Percentiles rank a stretch among this genome's conserved stretches.
phyloP scores from a whole-genome alignment of 768 basidiomycete genomes.

The Termitomyces sp. region DNA sequence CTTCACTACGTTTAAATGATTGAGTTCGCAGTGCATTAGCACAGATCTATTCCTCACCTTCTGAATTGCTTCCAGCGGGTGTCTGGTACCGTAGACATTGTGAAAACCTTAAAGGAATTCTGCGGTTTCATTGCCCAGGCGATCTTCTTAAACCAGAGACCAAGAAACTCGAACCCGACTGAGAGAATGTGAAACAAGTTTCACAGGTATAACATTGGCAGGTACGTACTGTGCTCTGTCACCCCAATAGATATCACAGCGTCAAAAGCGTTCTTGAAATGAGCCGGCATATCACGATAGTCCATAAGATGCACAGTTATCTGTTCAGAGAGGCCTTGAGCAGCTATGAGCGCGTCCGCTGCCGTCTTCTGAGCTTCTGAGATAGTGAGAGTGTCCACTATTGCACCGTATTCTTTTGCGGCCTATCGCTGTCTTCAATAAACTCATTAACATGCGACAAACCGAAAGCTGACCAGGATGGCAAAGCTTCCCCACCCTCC shows the following conservation, averaged over 20 bases:
- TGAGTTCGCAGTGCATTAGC: background rate
- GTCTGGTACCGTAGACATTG: conserved; percentile 10
- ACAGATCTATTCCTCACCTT: background rate
- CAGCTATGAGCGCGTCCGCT: conserved; percentile 54
- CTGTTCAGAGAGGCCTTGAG: conserved; percentile 41
- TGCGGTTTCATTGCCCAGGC: conserved; percentile 10
- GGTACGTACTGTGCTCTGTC: conserved; percentile 29
- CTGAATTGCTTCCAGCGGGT: conserved; percentile 9
- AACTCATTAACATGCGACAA: background rate
- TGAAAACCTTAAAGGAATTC: conserved; percentile 10
- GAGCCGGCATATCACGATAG: conserved; percentile 53
- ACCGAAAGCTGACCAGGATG: background rate
- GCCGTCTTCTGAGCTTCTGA: conserved; percentile 60
- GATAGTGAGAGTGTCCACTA: conserved; percentile 64
- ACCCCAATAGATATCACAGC: conserved; percentile 48
- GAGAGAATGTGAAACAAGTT: background rate
- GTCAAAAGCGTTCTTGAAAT: conserved; percentile 54
- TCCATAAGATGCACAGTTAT: conserved; percentile 66
- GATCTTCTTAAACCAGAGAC: conserved; percentile 7
- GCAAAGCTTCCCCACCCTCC: conserved; percentile 10
- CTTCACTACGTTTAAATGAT: background rate
- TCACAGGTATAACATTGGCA: background rate
- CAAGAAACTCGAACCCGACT: conserved; percentile 6
- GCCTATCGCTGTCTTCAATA: conserved; percentile 6
- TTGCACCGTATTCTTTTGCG: conserved; percentile 42